Conservation (phyloP, 371 early-diverging fungal genomes). For the Mucor plumbeus region DNA sequence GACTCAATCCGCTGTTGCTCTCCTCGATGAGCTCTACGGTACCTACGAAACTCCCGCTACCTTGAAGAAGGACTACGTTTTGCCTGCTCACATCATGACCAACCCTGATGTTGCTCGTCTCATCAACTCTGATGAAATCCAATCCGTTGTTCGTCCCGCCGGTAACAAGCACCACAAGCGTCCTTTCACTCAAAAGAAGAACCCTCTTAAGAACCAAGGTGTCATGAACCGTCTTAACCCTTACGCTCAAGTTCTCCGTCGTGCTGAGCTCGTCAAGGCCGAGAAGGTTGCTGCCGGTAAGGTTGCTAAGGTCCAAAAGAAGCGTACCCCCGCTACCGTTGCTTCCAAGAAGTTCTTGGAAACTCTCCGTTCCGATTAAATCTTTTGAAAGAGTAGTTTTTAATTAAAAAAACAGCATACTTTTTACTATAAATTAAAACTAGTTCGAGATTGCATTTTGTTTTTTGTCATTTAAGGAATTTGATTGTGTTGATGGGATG, state of each 20-base stretch:
- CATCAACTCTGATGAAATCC: slow-evolving; percentile 98
- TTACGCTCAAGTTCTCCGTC: slow-evolving; percentile 89
- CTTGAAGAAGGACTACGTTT: slow-evolving; percentile 94
- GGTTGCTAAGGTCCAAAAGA: slow-evolving; percentile 66
- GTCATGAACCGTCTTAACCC: slow-evolving; percentile 97
- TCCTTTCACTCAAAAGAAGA: slow-evolving; percentile 95
- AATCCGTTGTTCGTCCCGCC: slow-evolving; percentile 92
- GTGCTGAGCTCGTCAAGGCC: slow-evolving; percentile 77
- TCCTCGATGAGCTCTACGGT: slow-evolving; percentile 96
- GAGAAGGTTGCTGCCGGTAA: slow-evolving; percentile 72
- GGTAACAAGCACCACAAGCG: slow-evolving; percentile 83
- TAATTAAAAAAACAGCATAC: slow-evolving; percentile 6
- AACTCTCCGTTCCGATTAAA: slow-evolving; percentile 67
- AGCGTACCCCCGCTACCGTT: slow-evolving; percentile 41
- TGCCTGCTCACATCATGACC: slow-evolving; percentile 90
- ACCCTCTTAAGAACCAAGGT: slow-evolving; percentile 94
- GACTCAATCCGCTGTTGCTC: slow-evolving; percentile 97
- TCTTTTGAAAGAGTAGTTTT: not conserved
- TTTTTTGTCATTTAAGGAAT: not conserved
- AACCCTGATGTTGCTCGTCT: slow-evolving; percentile 96
- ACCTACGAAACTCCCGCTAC: slow-evolving; percentile 80
- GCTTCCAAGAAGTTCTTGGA: slow-evolving; percentile 71
- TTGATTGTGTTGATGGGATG: no score
- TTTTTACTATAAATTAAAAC: slow-evolving; percentile 2
- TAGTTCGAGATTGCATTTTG: slow-evolving; percentile 7